Conservation (phyloP, 164 flowering plant genomes). For the Piper longum region DNA sequence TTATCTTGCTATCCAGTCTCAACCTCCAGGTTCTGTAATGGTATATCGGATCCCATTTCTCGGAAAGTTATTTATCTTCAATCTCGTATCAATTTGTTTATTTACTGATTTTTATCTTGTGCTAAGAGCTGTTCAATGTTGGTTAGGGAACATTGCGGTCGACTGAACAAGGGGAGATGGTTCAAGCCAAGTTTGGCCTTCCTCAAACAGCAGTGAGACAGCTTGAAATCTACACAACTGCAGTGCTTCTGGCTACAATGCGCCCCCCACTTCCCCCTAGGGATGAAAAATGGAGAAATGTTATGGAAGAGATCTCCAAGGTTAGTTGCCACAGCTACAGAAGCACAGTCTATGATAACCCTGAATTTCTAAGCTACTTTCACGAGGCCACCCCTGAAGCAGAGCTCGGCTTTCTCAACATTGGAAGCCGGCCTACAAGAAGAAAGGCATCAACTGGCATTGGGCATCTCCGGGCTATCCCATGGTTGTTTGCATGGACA, state of each 20-base stretch:
- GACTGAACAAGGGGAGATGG: constrained; percentile 99
- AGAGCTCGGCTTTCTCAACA: constrained; percentile 85
- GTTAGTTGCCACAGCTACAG: constrained; percentile 63
- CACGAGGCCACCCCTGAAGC: constrained; percentile 95
- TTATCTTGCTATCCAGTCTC: constrained; percentile 92
- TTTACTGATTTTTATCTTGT: constrained; percentile 10
- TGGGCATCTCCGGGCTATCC: constrained; percentile 83
- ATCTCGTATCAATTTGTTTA: neutral
- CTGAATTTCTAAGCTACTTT: constrained; percentile 77
- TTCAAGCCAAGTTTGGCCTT: constrained; percentile 84
- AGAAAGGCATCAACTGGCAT: constrained; percentile 68
- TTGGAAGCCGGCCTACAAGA: constrained; percentile 88
- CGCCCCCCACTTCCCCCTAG: constrained; percentile 79
- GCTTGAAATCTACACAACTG: constrained; percentile 86
- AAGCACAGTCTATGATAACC: constrained; percentile 74
- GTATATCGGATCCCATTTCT: constrained; percentile 16
- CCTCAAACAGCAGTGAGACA: constrained; percentile 80
- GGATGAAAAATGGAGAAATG: constrained; percentile 79
- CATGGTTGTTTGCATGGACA: constrained; percentile 97
- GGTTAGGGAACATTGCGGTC: constrained; percentile 81
- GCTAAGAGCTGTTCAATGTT: neutral
- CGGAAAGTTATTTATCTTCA: neutral
- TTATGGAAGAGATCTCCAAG: constrained; percentile 84
- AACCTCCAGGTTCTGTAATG: constrained; percentile 98
- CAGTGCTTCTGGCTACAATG: constrained; percentile 85